Percentiles rank a stretch among this genome's conserved stretches.
Evolutionary conservation across 495 filamentous ascomycete species (phyloP).

Genomic region (Polyplosphaeria fusca): DNA sequence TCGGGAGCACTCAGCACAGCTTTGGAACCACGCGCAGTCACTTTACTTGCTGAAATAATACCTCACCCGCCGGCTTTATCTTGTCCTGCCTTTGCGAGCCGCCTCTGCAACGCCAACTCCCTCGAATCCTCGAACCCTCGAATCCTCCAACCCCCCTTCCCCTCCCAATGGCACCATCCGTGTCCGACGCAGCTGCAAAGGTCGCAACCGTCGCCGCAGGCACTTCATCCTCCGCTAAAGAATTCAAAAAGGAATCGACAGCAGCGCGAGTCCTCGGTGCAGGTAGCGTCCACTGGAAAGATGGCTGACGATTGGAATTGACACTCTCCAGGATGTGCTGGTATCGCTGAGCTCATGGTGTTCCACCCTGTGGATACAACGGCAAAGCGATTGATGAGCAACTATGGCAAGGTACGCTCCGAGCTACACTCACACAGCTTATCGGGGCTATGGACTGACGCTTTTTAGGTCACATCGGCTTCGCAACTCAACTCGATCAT

Average conservation of each 20-base stretch:
- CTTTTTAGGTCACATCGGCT: constrained; percentile 55
- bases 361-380: constrained; percentile 87
- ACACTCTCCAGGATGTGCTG: constrained; percentile 68
- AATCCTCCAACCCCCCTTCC: background rate
- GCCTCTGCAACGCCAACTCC: too few species aligned
- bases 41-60: too few species aligned
- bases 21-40: too few species aligned
- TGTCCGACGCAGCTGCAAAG: constrained; percentile 28
- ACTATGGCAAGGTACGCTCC: constrained; percentile 65
- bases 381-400: constrained; percentile 99
- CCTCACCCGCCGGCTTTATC: too few species aligned
- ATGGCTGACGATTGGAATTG: background rate
- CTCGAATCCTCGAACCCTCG: too few species aligned
- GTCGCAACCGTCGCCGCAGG: constrained; percentile 14
- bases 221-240: constrained; percentile 48
- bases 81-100: too few species aligned
- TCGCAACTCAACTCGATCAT: constrained; percentile 78
- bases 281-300: constrained; percentile 53
- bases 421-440: too few species aligned
- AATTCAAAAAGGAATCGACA: constrained; percentile 83
- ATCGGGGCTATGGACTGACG: too few species aligned
- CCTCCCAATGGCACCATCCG: constrained; percentile 26
- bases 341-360: constrained; percentile 92
- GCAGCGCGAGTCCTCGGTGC: constrained; percentile 84
- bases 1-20: too few species aligned